These are phyloP conservation scores for Pichia pseudocactophila DNA, from an alignment of 805 yeast species.

Conservation along the genomic window DNA sequence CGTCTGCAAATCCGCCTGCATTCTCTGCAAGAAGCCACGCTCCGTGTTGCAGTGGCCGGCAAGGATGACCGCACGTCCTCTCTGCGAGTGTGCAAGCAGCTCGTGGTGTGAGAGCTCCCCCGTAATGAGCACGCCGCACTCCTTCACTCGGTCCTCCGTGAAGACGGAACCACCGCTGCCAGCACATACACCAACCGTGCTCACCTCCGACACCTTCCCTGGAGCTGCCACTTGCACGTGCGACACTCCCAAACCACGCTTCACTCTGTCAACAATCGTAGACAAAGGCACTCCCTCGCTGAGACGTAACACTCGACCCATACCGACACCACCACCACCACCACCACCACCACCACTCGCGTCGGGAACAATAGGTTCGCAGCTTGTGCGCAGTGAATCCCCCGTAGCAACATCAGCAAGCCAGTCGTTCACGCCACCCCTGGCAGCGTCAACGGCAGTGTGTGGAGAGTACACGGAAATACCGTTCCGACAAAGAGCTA, in stretches of 20 bases:
- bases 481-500: conserved; percentile 65
- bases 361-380: conserved; percentile 38
- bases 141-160: conserved; percentile 33
- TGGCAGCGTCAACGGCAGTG: conserved; percentile 89
- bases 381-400: conserved; percentile 9
- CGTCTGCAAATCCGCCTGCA: conserved; percentile 25
- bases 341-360: conserved; percentile 33
- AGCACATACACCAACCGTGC: conserved; percentile 78
- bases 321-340: conserved; percentile 53
- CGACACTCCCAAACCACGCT: conserved; percentile 40
- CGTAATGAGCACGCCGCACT: conserved; percentile 77
- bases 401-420: conserved; percentile 48
- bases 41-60: conserved; percentile 93
- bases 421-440: conserved; percentile 94
- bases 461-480: conserved; percentile 92
- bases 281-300: conserved; percentile 33
- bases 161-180: conserved; percentile 88
- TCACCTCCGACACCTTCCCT: conserved; percentile 27
- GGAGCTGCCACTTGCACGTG: conserved; percentile 55
- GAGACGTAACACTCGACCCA: conserved; percentile 65
- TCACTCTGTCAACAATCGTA: conserved; percentile 42
- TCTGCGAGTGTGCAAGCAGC: conserved; percentile 59
- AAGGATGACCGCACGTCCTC: conserved; percentile 61
- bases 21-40: conserved; percentile 60
- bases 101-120: conserved; percentile 97